Base-by-base conservation (phyloP, 106 monocot genomes). In the Dendrobium huoshanense region DNA sequence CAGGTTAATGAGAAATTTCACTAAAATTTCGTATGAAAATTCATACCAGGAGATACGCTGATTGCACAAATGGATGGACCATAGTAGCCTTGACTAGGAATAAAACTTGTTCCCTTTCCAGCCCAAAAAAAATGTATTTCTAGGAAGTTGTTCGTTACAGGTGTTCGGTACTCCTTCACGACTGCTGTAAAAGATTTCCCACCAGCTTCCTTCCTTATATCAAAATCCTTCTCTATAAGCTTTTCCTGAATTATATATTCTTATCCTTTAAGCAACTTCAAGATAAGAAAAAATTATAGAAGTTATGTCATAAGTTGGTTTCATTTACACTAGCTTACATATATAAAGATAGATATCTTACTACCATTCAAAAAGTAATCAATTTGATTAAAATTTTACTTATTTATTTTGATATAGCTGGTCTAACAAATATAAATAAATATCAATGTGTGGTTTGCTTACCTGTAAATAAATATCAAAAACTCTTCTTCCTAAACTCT, bases 381-480 rank as follows among this genome's bases (percentile, higher is more conserved):
- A 37, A 37, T 37, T 37, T 37, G 37, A 37, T 37, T 37, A 37
- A 37, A 37, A 37, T 37, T 37, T 37, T 37, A 37, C 1, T 37
- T 37, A 3, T 3, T 37, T 37, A 37, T 37, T 2, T 37, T 37
- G 2, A 37, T 37, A 37, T 37, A 37, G 37, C 37, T 37, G 37
- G 37, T 37, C 37, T 37, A 37, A 37, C 37, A 37, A 37, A 37
- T 37, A 37, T 37, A 37, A 37, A 37, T 37, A 27, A 27, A 27
- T 68, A 0, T 3, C 68, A 73, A 43, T 73, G 8, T 40, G 2
- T 8, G 25, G 6, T 47, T 17, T 58, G 16, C 78, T 49, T 82
- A 98, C 97, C 94, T 98, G 97, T 51, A 98, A 77, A 80, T 89
- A 94, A 31, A 98, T 91, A 79, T 98, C 73, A 74, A 98, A 98